Percentiles rank a stretch among this genome's conserved stretches.
These are phyloP conservation scores for Candida railenensis DNA, from an alignment of 805 yeast genomes.

Conservation along the genomic window DNA sequence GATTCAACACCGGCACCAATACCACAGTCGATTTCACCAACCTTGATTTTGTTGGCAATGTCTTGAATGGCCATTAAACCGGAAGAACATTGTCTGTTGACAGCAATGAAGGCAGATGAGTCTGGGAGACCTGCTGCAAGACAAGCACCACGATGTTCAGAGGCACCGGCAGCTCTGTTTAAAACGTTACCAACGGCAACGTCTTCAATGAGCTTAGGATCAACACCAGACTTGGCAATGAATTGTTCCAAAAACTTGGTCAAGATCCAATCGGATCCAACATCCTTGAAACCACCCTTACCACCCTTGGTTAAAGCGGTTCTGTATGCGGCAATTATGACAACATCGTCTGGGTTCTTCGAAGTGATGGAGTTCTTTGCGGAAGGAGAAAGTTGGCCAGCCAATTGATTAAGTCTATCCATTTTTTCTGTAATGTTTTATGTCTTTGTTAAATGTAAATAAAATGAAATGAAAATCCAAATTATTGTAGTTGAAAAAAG, in stretches of 20 bases:
- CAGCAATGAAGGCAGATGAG: slow-evolving; percentile 71
- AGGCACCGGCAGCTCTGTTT: slow-evolving; percentile 91
- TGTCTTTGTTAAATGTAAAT: not conserved
- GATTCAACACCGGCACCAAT: slow-evolving; percentile 92
- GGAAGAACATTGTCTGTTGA: slow-evolving; percentile 94
- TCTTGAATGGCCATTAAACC: slow-evolving; percentile 90
- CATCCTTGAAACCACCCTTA: slow-evolving; percentile 81
- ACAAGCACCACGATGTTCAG: slow-evolving; percentile 89
- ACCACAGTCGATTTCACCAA: slow-evolving; percentile 90
- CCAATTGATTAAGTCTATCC: slow-evolving; percentile 49
- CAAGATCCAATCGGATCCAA: slow-evolving; percentile 77
- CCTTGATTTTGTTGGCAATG: slow-evolving; percentile 80
- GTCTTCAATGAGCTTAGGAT: slow-evolving; percentile 65
- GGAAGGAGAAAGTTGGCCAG: slow-evolving; percentile 42
- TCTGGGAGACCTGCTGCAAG: slow-evolving; percentile 90
- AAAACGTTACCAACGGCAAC: slow-evolving; percentile 89
- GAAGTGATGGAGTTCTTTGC: slow-evolving; percentile 43
- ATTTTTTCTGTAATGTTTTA: slow-evolving; percentile 19
- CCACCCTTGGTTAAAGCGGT: slow-evolving; percentile 89
- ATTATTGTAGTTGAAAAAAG: not conserved
- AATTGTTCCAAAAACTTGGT: slow-evolving; percentile 62
- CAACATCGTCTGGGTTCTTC: slow-evolving; percentile 84
- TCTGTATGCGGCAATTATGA: slow-evolving; percentile 85
- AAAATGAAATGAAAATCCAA: not conserved
- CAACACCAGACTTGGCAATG: slow-evolving; percentile 51